Base-by-base conservation (phyloP, 345 rosid genomes). In the Brassica rapa region DNA sequence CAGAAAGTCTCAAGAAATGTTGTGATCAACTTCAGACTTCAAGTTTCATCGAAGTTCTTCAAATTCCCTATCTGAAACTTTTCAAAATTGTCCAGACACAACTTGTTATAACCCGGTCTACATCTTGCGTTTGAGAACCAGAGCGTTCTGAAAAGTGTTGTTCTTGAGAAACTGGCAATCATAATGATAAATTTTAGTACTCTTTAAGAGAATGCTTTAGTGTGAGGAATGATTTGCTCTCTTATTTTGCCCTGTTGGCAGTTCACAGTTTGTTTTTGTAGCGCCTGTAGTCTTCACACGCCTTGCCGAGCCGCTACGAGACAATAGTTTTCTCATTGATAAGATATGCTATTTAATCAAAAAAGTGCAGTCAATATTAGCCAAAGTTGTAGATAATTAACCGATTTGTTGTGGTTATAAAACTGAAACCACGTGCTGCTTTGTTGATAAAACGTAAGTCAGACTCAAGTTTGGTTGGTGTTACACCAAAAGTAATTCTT, bases 391-490 rank as follows among this genome's bases (percentile, higher is more conserved):
- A 33, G 23, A 30, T 30, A 63, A 63, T 33, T 16, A 64, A 9
- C 53, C 23, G 19, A 19, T 56, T 35, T 56, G 68, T 49, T 49
- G 56, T 49, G 49, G 51, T 12, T 68, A 57, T 4, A 30, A 59
- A 19, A 41, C 0, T 9, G 32, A 35, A 77, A 70, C 35, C 39
- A 62, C 5, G 71, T 64, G 81, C 16, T 49, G 43, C 41, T 43
- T 37, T 21, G 53, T 66, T 59, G 77, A 57, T 66, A 43, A 71
- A 78, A 78, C 81, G 77, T 72, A 57, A 72, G 55, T 21, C 81
- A 21, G 49, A 72, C 81, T 71, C 76, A 41, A 65, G 72, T 66
- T 78, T 66, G 72, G 81, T 78, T 78, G 77, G 77, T 71, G 68
- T 57, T 43, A 66, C 46, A 23, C 62, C 6, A 65, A 23, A 65